Evolutionary conservation across 2,329 filamentous ascomycete genomes (phyloP).

Genomic region (Exserohilum rostratum): DNA sequence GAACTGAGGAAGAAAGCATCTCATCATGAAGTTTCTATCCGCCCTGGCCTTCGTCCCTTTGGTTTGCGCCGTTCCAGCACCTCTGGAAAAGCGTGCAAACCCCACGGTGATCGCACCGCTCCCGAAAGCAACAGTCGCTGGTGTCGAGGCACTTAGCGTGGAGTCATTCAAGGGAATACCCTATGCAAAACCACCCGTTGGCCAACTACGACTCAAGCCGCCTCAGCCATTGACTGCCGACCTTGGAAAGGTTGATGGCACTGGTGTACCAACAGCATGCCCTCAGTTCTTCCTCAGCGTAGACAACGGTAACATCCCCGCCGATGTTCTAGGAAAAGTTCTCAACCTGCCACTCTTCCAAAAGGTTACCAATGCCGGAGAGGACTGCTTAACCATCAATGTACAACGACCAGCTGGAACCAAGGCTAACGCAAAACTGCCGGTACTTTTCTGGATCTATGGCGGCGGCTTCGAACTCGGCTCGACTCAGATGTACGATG

Average conservation of each 20-base stretch:
- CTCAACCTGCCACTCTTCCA: conserved; percentile 51
- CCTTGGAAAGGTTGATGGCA: conserved; percentile 68
- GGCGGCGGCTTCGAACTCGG: conserved; percentile 52
- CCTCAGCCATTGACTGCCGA: conserved; percentile 65
- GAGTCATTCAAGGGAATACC: conserved; percentile 78
- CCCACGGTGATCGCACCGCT: conserved; percentile 63
- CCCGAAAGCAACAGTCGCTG: conserved; percentile 61
- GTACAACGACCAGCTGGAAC: conserved; percentile 51
- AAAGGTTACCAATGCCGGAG: conserved; percentile 42
- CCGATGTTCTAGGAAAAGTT: conserved; percentile 46
- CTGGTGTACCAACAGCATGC: conserved; percentile 65
- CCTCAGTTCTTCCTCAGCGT: conserved; percentile 72
- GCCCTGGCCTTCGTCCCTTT: conserved; percentile 36
- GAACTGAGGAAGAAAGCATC: background rate
- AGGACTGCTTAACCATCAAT: conserved; percentile 54
- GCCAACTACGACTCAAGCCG: conserved; percentile 69
- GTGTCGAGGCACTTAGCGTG: conserved; percentile 54
- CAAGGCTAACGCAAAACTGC: conserved; percentile 48
- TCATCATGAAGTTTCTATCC: conserved; percentile 37
- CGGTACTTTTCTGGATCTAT: conserved; percentile 58
- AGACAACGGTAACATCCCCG: conserved; percentile 43
- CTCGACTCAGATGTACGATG: conserved; percentile 50
- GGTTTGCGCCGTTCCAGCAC: conserved; percentile 41
- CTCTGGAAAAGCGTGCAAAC: conserved; percentile 53
- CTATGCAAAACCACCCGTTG: conserved; percentile 73